phyloP scores from a whole-genome alignment of 1,284 basidiomycete species.

The Melampsora americana region DNA sequence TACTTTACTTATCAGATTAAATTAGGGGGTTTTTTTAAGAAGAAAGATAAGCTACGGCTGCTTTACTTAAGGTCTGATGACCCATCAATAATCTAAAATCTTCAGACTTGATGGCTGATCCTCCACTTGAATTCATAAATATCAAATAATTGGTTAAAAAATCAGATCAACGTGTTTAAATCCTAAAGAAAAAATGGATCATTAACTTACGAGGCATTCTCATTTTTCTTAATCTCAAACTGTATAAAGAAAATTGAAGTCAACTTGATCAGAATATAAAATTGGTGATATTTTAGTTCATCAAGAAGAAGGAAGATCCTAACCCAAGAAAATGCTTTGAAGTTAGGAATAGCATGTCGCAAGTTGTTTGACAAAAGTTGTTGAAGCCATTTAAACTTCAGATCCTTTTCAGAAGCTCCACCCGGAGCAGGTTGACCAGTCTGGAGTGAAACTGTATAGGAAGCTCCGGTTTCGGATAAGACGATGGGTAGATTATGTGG shows the following conservation, averaged over 20 bases:
- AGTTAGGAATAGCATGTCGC: conserved; percentile 15
- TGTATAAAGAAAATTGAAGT: background rate
- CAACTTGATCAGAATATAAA: background rate
- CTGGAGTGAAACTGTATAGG: conserved; percentile 20
- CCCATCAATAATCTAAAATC: conserved; percentile 36
- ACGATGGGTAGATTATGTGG: conserved; percentile 22
- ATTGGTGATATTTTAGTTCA: no score
- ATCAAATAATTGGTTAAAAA: background rate
- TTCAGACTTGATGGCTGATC: conserved; percentile 21
- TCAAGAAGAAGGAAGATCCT: background rate
- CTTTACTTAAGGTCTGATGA: conserved; percentile 11
- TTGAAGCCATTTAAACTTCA: conserved; percentile 32
- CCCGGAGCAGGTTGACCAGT: conserved; percentile 4
- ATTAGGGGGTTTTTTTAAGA: no score
- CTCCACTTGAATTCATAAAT: background rate
- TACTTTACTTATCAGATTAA: no score
- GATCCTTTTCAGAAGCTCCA: conserved; percentile 24
- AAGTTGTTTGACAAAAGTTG: conserved; percentile 25
- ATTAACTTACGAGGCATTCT: conserved; percentile 6
- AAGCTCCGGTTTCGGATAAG: conserved; percentile 34
- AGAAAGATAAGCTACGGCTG: conserved; percentile 15
- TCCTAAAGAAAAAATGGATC: background rate
- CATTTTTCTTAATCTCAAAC: conserved; percentile 16
- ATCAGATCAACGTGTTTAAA: background rate
- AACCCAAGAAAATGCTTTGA: conserved; percentile 40